phyloP scores from a whole-genome alignment of 805 yeast species.

The Candida adriatica region DNA sequence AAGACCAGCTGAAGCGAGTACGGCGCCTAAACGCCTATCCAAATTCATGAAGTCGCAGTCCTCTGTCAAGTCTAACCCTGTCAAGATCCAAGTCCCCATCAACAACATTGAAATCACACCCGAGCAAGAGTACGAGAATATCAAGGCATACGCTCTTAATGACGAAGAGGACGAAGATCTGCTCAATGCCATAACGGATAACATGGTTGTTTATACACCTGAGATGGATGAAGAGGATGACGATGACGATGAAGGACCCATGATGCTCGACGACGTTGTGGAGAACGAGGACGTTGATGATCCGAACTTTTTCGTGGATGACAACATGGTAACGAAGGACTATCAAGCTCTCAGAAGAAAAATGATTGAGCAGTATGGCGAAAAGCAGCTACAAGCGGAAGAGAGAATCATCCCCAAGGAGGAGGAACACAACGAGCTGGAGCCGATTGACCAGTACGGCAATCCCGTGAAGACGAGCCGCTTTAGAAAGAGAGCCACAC shows the following conservation, averaged over 20 bases:
- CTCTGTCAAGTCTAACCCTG: background rate
- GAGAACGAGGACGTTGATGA: slow-evolving; percentile 30
- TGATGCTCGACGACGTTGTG: slow-evolving; percentile 36
- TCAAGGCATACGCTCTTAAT: slow-evolving; percentile 12
- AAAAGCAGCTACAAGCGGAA: slow-evolving; percentile 4
- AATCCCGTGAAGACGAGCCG: slow-evolving; percentile 55
- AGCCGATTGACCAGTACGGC: slow-evolving; percentile 62
- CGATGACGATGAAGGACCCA: slow-evolving; percentile 31
- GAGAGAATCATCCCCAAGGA: slow-evolving; percentile 22
- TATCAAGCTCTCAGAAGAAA: slow-evolving; percentile 25
- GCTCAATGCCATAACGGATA: slow-evolving; percentile 15
- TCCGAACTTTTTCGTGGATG: slow-evolving; percentile 23
- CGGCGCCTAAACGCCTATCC: slow-evolving; percentile 5
- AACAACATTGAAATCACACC: slow-evolving; percentile 6
- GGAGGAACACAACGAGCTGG: slow-evolving; percentile 49
- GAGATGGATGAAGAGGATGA: slow-evolving; percentile 27
- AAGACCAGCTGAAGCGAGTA: no score
- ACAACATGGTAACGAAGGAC: slow-evolving; percentile 23
- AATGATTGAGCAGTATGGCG: slow-evolving; percentile 24
- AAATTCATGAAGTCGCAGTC: slow-evolving; percentile 5
- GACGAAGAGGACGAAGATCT: slow-evolving; percentile 21
- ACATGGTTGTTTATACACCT: slow-evolving; percentile 20
- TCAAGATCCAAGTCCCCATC: slow-evolving; percentile 2
- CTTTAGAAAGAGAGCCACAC: slow-evolving; percentile 45
- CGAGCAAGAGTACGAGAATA: slow-evolving; percentile 9